Conservation (phyloP, 768 basidiomycete genomes). For the Lentinula edodes region DNA sequence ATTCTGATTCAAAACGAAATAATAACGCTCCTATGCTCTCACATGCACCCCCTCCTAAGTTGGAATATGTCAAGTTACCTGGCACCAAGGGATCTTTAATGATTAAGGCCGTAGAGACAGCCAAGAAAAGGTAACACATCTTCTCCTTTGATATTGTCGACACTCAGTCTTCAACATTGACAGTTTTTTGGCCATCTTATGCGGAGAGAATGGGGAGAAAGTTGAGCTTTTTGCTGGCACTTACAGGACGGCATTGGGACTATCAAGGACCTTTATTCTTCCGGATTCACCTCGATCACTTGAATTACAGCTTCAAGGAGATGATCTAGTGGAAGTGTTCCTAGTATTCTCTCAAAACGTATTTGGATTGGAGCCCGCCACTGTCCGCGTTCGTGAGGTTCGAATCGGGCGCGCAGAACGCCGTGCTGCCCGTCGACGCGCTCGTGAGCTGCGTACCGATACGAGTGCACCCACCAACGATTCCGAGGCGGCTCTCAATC, state of each 20-base stretch:
- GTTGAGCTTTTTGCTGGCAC: conserved; percentile 93
- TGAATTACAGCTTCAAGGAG: conserved; percentile 85
- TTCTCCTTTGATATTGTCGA: neutral
- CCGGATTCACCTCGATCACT: conserved; percentile 86
- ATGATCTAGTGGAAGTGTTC: conserved; percentile 89
- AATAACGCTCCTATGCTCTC: conserved; percentile 28
- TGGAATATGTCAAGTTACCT: conserved; percentile 90
- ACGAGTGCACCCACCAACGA: conserved; percentile 27
- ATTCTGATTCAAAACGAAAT: conserved; percentile 34
- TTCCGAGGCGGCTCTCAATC: conserved; percentile 36
- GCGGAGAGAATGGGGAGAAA: conserved; percentile 89
- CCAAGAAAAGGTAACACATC: conserved; percentile 70
- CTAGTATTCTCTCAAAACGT: conserved; percentile 89
- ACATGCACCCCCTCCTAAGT: conserved; percentile 70
- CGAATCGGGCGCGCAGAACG: conserved; percentile 86
- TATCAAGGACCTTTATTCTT: conserved; percentile 90
- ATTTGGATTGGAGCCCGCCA: conserved; percentile 88
- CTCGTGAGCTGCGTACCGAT: conserved; percentile 63
- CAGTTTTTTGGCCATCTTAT: conserved; percentile 89
- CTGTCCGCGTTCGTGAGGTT: conserved; percentile 91
- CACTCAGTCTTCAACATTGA: conserved; percentile 3
- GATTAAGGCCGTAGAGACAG: conserved; percentile 85
- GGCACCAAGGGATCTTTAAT: conserved; percentile 82
- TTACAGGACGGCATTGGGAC: conserved; percentile 79
- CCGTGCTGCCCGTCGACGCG: conserved; percentile 75